Percentiles rank a stretch among this genome's conserved stretches.
Conservation (phyloP, 495 filamentous ascomycete species). For the Rostrohypoxylon terebratum region DNA sequence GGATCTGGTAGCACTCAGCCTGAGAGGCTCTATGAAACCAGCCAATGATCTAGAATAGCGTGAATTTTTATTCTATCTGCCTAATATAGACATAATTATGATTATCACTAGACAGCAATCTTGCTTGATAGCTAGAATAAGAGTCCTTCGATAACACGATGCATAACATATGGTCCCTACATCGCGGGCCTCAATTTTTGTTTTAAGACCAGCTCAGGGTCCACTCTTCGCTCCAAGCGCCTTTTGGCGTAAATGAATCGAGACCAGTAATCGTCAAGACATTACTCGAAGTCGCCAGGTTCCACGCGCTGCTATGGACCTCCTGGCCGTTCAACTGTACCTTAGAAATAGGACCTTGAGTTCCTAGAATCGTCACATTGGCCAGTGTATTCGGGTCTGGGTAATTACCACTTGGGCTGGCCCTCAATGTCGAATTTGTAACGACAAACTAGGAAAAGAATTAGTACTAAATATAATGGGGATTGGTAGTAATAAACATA, state of each 20-base stretch:
- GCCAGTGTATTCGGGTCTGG: constrained; percentile 70
- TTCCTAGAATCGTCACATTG: constrained; percentile 76
- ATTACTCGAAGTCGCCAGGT: constrained; percentile 60
- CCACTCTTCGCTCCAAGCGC: constrained; percentile 71
- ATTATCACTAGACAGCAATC: neutral
- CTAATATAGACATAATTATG: neutral
- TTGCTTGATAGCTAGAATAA: neutral
- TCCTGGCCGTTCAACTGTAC: constrained; percentile 65
- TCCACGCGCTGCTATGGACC: constrained; percentile 57
- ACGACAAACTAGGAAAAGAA: constrained; percentile 61
- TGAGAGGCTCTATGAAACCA: neutral
- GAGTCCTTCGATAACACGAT: neutral
- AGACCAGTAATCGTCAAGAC: constrained; percentile 65
- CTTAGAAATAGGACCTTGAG: constrained; percentile 54
- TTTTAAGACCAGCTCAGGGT: constrained; percentile 65
- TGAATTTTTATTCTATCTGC: neutral
- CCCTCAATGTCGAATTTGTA: constrained; percentile 58
- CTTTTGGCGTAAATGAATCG: constrained; percentile 59
- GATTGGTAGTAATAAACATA: constrained; percentile 47
- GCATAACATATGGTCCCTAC: neutral
- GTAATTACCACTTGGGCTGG: constrained; percentile 64
- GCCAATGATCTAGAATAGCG: neutral
- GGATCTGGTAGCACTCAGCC: neutral
- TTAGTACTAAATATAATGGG: constrained; percentile 11
- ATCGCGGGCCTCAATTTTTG: neutral